Evolutionary conservation across 179 eudicot species (phyloP).

Genomic region (Nepenthes alata): DNA sequence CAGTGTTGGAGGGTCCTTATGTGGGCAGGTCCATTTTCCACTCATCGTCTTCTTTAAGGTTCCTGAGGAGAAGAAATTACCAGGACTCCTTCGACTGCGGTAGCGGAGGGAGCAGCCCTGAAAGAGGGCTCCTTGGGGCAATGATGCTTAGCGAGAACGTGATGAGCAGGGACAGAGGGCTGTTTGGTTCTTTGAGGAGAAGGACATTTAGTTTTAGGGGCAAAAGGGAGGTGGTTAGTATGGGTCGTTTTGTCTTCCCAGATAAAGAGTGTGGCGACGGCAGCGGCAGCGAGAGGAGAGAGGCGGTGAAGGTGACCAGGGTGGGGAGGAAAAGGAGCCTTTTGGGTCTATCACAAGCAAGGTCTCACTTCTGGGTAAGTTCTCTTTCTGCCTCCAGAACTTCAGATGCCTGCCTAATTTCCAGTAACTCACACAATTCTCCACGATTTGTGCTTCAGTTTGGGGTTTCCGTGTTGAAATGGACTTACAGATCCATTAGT

Average conservation of each 20-base stretch:
- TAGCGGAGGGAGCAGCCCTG: constrained; percentile 30
- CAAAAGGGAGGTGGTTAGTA: constrained; percentile 4
- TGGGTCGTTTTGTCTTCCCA: constrained; percentile 17
- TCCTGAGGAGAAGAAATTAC: constrained; percentile 13
- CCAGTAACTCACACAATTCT: no score
- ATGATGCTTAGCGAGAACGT: constrained; percentile 8
- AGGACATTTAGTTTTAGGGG: constrained; percentile 4
- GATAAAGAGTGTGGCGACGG: constrained; percentile 11
- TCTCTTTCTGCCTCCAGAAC: not conserved
- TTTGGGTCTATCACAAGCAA: constrained; percentile 21
- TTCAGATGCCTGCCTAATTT: no score
- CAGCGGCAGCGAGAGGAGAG: constrained; percentile 1
- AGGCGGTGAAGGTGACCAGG: constrained; percentile 10
- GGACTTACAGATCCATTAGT: no score
- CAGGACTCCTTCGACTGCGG: constrained; percentile 31
- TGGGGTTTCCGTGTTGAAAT: no score
- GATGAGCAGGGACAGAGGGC: no score
- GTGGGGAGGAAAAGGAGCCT: constrained; percentile 31
- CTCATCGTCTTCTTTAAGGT: constrained; percentile 38
- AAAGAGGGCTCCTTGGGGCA: constrained; percentile 16
- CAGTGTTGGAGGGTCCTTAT: constrained; percentile 49
- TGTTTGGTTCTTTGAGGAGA: constrained; percentile 26
- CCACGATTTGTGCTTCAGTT: no score
- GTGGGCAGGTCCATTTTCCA: constrained; percentile 18
- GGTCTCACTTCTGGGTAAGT: constrained; percentile 56